Base-by-base conservation (phyloP, 176 grass and related monocot species). In the Thinopyrum elongatum region DNA sequence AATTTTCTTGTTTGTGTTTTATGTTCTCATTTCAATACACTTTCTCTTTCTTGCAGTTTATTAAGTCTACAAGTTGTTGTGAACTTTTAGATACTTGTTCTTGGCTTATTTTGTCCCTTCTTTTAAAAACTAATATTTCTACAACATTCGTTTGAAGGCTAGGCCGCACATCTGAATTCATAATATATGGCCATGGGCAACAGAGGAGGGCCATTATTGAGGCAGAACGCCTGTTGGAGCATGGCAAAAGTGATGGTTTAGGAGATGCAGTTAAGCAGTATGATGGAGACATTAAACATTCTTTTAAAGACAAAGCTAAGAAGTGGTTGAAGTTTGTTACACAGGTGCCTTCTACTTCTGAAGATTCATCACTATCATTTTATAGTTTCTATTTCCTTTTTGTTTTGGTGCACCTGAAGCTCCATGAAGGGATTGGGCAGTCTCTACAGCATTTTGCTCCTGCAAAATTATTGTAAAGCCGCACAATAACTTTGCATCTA, bases 251-350 rank as follows among this genome's bases (percentile, higher is more conserved):
- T 5, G 61, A 67, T 78, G 64, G 62, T 46, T 35, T 29, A 82
- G 87, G 86, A 89, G 86, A 78, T 85, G 76, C 58, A 78, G 36
- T 30, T 76, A 82, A 86, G 77, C 86, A 95, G 76, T 22, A 69
- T 75, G 85, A 84, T 25, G 93, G 68, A 75, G 89, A 74, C 75
- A 89, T 93, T 76, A 90, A 85, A 84, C 83, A 76, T 31, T 92
- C 44, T 82, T 95, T 91, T 72, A 98, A 98, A 83, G 93, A 95
- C 77, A 94, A 92, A 92, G 92, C 91, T 71, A 94, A 95, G 86
- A 98, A 94, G 81, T 98, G 91, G 93, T 90, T 92, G 75, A 98
- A 98, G 78, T 94, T 95, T 89, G 88, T 98, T 44, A 85, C 89
- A 68, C 91, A 95, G 95, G 95, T 94, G 31, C 83, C 29, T 79